These are phyloP conservation scores for Alternaria hordeiaustralica DNA, from an alignment of 2,329 filamentous ascomycete species.

Conservation along the genomic window DNA sequence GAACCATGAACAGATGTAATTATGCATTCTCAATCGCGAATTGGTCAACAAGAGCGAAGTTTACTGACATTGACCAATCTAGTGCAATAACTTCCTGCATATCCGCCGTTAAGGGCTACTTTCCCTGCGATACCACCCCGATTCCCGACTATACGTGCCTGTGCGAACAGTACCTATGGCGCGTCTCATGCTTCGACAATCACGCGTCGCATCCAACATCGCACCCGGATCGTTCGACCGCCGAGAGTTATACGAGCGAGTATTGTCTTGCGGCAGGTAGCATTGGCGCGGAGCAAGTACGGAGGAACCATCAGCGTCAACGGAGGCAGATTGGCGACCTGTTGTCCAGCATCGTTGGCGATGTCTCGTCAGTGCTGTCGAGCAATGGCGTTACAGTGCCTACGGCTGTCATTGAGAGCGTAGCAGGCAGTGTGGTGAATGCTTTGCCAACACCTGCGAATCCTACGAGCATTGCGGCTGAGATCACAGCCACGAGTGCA, in stretches of 20 bases:
- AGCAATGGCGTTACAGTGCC: slow-evolving; percentile 4
- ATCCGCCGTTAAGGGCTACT: slow-evolving; percentile 9
- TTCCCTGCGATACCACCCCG: slow-evolving; percentile 4
- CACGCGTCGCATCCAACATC: slow-evolving; percentile 8
- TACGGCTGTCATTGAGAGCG: slow-evolving; percentile 3
- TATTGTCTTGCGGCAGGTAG: slow-evolving; percentile 17
- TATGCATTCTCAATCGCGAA: background rate
- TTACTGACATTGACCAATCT: background rate
- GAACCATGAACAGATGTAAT: slow-evolving; percentile 6
- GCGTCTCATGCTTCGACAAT: slow-evolving; percentile 17
- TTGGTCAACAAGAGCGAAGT: background rate
- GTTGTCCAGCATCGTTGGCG: slow-evolving; percentile 16
- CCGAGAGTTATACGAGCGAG: background rate
- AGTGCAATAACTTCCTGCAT: slow-evolving; percentile 13
- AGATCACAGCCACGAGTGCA: background rate
- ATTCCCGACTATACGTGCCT: slow-evolving; percentile 10
- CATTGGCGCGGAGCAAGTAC: background rate
- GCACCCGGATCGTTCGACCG: background rate
- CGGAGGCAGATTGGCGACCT: slow-evolving; percentile 15
- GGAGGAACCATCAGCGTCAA: slow-evolving; percentile 7
- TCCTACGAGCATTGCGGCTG: slow-evolving; percentile 1
- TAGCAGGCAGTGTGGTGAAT: slow-evolving; percentile 3
- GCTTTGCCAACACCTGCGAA: background rate
- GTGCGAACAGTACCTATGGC: slow-evolving; percentile 23
- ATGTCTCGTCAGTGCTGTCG: slow-evolving; percentile 14